Conservation (phyloP, 2,329 filamentous ascomycete genomes). For the Cordyceps cateniannulata region DNA sequence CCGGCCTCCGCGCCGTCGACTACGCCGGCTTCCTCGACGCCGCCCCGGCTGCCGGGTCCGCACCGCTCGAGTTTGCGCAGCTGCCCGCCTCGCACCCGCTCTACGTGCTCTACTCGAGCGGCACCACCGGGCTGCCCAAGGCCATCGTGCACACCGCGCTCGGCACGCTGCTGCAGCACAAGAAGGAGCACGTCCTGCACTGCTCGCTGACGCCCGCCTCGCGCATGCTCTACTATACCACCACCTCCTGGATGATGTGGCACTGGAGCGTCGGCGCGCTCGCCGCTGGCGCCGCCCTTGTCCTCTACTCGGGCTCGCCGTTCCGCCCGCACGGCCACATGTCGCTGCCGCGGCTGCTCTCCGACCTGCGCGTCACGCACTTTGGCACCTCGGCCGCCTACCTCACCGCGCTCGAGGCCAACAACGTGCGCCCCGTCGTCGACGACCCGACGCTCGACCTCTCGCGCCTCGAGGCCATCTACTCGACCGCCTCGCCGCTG, state of each 20-base stretch:
- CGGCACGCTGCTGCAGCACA: constrained; percentile 90
- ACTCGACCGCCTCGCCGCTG: constrained; percentile 87
- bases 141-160: constrained; percentile 90
- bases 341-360: constrained; percentile 75
- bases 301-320: constrained; percentile 89
- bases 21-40: constrained; percentile 40
- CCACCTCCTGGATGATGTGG: constrained; percentile 99
- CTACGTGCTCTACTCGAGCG: constrained; percentile 89
- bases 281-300: constrained; percentile 71
- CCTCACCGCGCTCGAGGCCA: constrained; percentile 82
- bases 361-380: constrained; percentile 76
- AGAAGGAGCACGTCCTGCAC: constrained; percentile 90
- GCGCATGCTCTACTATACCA: constrained; percentile 87
- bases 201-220: constrained; percentile 69
- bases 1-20: constrained; percentile 35
- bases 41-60: constrained; percentile 35
- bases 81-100: constrained; percentile 80
- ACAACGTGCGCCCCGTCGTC: constrained; percentile 51
- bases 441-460: constrained; percentile 48
- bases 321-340: constrained; percentile 75
- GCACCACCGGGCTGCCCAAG: constrained; percentile 82
- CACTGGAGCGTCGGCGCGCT: constrained; percentile 90
- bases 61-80: constrained; percentile 60
- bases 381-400: constrained; percentile 96
- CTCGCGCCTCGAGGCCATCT: constrained; percentile 70